Evolutionary conservation across 257 asterid genomes (phyloP), one percentile per base, ranked within the genome.

Genomic region (Ilex aquifolium): DNA sequence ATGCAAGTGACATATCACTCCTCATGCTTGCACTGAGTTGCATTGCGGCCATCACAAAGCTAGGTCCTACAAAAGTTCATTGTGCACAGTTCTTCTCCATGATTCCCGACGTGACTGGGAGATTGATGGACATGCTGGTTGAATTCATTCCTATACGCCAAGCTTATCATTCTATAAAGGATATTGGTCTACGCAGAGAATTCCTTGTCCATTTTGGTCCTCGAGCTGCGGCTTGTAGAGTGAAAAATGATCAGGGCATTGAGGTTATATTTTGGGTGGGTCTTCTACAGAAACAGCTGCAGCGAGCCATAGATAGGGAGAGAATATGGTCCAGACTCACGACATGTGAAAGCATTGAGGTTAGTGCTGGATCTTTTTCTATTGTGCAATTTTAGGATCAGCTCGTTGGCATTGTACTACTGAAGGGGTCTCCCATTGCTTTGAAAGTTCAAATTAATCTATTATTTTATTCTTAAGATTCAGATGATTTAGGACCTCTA

Each of bases 261-360:
- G 99, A 93, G 81, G 85, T 86, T 69, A 61, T 78, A 60, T 90
- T 90, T 71, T 93, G 99, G 99, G 97, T 93, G 68, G 77, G 75
- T 72, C 83, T 93, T 63, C 78, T 87, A 67, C 96, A 93, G 77
- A 90, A 80, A 69, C 88, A 84, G 84, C 81, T 90, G 67, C 95
- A 75, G 73, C 81, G 74, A 81, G 96, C 99, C 74, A 83, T 90
- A 61, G 94, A 84, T 49, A 85, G 96, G 72, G 99, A 93, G 87
- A 85, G 90, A 80, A 93, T 93, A 75, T 93, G 99, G 97, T 90
- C 96, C 71, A 87, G 95, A 67, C 92, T 90, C 77, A 90, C 99
- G 29, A 87, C 97, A 56, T 74, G 77, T 61, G 99, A 90, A 82
- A 93, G 96, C 62, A 90, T 93, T 74, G 99, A 93, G 99, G 99